Evolutionary conservation across 2,329 filamentous ascomycete genomes (phyloP), one percentile per base, ranked within the genome.

Genomic region (Thermothelomyces thermophilus): DNA sequence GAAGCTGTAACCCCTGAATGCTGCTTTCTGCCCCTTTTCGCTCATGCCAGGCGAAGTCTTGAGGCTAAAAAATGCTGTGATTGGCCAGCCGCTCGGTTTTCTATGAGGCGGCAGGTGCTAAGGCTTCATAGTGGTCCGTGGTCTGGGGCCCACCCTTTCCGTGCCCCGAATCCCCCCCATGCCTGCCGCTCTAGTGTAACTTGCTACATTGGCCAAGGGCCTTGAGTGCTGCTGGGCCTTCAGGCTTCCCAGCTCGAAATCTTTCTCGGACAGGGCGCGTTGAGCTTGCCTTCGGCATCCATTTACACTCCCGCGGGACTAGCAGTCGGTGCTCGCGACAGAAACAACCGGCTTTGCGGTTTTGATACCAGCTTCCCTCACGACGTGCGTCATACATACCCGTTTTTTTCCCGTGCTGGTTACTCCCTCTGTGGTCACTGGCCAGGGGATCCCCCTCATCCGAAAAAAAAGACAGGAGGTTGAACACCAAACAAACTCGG

Each of bases 401-500:
- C 34, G 35, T 26, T 46, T 46, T 16, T 30, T 33, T 41, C 31
- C 17, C 34, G 19, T 26, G 17, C 11, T 17, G 31, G 33, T 46
- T 44, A 16, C 24, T 44, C 40, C 31, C 22, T 49, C 41, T 40
- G 5, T 17, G 50, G 14, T 41, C 17, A 47, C 49, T 50, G 57
- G 56, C 58, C 48, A 46, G 59, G 56, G 39, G 45, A 37, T 52
- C 51, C 26, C 56, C 48, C 53, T 41, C 41, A 47, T 54, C 39
- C 43, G 56, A 56, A 57, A 70, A 62, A 64, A 63, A 65, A 65
- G 64, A 62, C 59, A 63, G 63, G 68, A 69, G 67, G 68, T 58
- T 56, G 52, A 61, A 56, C 58, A 60, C 44, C 42, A 58, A n/a
- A 62, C 60, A 56, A 9, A 26, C 24, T 46, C 55, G 48, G 58